Evolutionary conservation across 2,329 filamentous ascomycete genomes (phyloP).

Genomic region (Talaromyces sp.): DNA sequence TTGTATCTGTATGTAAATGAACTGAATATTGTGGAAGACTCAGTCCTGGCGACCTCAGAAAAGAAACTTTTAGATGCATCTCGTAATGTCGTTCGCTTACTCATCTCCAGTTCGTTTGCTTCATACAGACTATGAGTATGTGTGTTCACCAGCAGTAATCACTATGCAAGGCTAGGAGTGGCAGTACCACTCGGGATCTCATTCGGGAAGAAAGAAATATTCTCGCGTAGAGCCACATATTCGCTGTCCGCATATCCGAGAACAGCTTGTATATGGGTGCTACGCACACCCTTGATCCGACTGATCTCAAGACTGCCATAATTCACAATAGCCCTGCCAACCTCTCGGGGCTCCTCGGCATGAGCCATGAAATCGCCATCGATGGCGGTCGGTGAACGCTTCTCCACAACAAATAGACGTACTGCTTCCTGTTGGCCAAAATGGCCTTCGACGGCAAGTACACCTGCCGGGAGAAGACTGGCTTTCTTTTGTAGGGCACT

Average conservation of each 20-base stretch:
- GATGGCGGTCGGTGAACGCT: conserved; percentile 42
- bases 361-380: conserved; percentile 40
- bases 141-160: background rate
- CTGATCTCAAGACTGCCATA: conserved; percentile 83
- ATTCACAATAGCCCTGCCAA: conserved; percentile 86
- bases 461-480: conserved; percentile 82
- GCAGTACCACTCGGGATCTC: conserved; percentile 22
- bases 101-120: background rate
- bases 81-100: background rate
- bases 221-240: conserved; percentile 85
- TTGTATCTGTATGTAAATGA: background rate
- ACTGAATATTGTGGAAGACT: background rate
- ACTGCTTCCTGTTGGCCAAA: conserved; percentile 95
- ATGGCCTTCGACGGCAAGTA: conserved; percentile 80
- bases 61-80: too few relatives aligned
- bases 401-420: conserved; percentile 74
- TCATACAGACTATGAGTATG: background rate
- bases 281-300: conserved; percentile 79
- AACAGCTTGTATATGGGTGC: conserved; percentile 72
- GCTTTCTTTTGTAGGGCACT: conserved; percentile 77
- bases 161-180: conserved; percentile 24
- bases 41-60: too few relatives aligned
- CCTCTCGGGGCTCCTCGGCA: conserved; percentile 58
- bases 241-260: conserved; percentile 93
- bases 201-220: conserved; percentile 68